Conservation (phyloP, 129 eudicot genomes). For the Solidago caesia region DNA sequence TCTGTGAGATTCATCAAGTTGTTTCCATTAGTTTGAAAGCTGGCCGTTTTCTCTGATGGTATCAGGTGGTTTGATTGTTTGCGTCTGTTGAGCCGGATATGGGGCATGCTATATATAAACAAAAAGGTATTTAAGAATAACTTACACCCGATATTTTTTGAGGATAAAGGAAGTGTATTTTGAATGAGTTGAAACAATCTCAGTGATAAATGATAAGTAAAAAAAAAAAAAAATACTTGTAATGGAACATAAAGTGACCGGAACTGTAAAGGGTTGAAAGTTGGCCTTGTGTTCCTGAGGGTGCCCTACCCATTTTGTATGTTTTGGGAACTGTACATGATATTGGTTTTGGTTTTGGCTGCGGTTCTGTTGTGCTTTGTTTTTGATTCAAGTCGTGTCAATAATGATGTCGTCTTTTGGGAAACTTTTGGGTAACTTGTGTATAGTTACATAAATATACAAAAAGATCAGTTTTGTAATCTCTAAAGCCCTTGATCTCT, state of each 20-base stretch:
- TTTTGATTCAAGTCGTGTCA: conserved; percentile 14
- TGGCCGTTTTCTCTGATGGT: neutral
- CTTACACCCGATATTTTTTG: conserved; percentile 40
- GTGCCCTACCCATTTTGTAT: conserved; percentile 39
- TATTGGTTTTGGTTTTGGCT: conserved; percentile 28
- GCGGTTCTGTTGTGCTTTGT: neutral
- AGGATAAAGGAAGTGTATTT: conserved; percentile 40
- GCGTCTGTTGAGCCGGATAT: conserved; percentile 31
- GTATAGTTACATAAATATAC: neutral
- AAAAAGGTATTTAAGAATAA: conserved; percentile 36
- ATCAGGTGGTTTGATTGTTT: conserved; percentile 37
- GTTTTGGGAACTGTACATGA: conserved; percentile 43
- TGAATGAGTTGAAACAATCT: conserved; percentile 33
- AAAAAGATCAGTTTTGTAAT: conserved; percentile 18
- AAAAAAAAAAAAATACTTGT: conserved; percentile 20
- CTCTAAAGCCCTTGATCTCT: neutral
- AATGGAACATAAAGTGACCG: conserved; percentile 34
- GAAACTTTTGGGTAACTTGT: conserved; percentile 11
- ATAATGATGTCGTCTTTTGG: conserved; percentile 26
- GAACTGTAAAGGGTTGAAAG: conserved; percentile 26
- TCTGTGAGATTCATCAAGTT: no score
- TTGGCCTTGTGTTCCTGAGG: conserved; percentile 29
- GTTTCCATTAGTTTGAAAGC: neutral
- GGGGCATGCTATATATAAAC: conserved; percentile 33
- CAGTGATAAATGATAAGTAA: conserved; percentile 34